These are phyloP conservation scores for Dichotomopilus funicola DNA, from an alignment of 2,329 filamentous ascomycete species.

Conservation along the genomic window DNA sequence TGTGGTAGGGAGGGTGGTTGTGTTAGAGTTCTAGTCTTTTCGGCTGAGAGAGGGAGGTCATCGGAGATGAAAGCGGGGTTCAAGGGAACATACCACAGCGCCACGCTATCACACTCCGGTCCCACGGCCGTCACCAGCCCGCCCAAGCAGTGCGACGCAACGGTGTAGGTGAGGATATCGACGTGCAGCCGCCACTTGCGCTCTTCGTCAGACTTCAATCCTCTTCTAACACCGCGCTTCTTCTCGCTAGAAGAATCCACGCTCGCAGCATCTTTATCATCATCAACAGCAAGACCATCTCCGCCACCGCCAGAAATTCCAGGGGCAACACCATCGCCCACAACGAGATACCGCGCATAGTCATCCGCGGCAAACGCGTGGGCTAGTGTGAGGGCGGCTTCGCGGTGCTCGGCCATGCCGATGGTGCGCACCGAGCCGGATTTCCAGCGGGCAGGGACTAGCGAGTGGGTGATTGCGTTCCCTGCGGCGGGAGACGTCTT, in stretches of 20 bases:
- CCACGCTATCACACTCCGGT: conserved; percentile 68
- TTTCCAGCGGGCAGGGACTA: conserved; percentile 47
- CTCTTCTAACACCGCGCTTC: conserved; percentile 9
- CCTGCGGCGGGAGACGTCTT: conserved; percentile 24
- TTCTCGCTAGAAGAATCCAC: background rate
- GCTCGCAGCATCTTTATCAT: background rate
- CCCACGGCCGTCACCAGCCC: conserved; percentile 70
- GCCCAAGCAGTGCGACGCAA: conserved; percentile 66
- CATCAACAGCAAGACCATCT: background rate
- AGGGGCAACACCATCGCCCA: conserved; percentile 45
- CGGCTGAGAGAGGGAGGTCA: no score
- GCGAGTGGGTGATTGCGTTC: conserved; percentile 35
- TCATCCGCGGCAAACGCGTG: conserved; percentile 73
- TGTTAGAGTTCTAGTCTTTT: background rate
- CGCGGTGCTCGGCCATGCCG: conserved; percentile 59
- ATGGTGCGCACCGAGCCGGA: conserved; percentile 54
- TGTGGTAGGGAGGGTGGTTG: conserved; percentile 28
- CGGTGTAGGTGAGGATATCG: conserved; percentile 70
- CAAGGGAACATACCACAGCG: conserved; percentile 59
- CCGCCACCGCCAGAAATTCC: background rate
- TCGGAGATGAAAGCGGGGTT: background rate
- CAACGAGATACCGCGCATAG: conserved; percentile 67
- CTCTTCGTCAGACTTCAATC: conserved; percentile 48
- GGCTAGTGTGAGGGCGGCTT: conserved; percentile 65
- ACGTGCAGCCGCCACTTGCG: conserved; percentile 71